phyloP scores from a whole-genome alignment of 345 rosid species.

The Brassica napus region Da-Ae NC_063436.1:18641001-18641500 shows the following conservation, averaged over 20 bases:
- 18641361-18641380: neutral
- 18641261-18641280: neutral
- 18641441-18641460: too few species aligned
- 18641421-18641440: neutral
- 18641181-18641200: neutral
- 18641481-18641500: neutral
- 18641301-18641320: neutral
- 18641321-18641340: neutral
- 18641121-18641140: neutral
- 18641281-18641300: neutral
- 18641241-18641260: neutral
- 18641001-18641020: neutral
- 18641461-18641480: neutral
- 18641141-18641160: neutral
- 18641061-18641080: neutral
- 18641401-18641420: neutral
- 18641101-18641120: neutral
- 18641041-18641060: conserved; percentile 6
- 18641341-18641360: neutral
- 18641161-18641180: neutral
- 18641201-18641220: neutral
- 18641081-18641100: neutral
- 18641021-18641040: neutral
- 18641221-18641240: neutral
- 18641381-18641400: neutral